A percentile compares a stretch with the other conserved stretches of the same genome.
Evolutionary conservation across 2,329 filamentous ascomycete genomes (phyloP).

Genomic region (Apiospora hydei): DNA sequence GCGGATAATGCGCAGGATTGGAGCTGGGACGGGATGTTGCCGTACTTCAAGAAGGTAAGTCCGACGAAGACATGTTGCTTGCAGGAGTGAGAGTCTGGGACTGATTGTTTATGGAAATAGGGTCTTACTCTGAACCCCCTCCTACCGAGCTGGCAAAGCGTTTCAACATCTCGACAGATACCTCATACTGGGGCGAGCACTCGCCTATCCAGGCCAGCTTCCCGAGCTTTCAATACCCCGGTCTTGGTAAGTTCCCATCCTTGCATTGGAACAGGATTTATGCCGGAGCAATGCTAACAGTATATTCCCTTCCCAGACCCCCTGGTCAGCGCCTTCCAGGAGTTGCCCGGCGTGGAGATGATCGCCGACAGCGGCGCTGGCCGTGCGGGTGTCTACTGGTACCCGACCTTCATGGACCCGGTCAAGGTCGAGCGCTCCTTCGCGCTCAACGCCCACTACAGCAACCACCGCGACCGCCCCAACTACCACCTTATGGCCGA

Average conservation of each 20-base stretch:
- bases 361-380: conserved; percentile 49
- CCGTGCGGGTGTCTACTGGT: conserved; percentile 50
- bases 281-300: too few relatives aligned
- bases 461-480: conserved; percentile 38
- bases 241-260: conserved; percentile 32
- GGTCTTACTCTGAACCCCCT: conserved; percentile 37
- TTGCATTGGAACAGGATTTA: too few relatives aligned
- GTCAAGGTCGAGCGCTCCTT: conserved; percentile 46
- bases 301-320: conserved; percentile 29
- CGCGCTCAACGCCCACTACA: conserved; percentile 47
- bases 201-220: conserved; percentile 47
- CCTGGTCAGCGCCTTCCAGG: conserved; percentile 46
- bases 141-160: conserved; percentile 34
- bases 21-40: conserved; percentile 53
- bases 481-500: conserved; percentile 43
- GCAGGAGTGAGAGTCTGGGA: neutral
- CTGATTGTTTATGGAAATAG: conserved; percentile 25
- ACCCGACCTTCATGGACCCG: conserved; percentile 51
- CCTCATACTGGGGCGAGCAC: conserved; percentile 46
- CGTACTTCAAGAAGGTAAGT: conserved; percentile 49
- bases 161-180: conserved; percentile 43
- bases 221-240: conserved; percentile 49
- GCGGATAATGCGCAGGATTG: conserved; percentile 47
- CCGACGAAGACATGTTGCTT: neutral
- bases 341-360: conserved; percentile 49